Evolutionary conservation across 176 grass and related monocot genomes (phyloP), one percentile per base, ranked within the genome.

Genomic region (Pontederia crassipes): DNA sequence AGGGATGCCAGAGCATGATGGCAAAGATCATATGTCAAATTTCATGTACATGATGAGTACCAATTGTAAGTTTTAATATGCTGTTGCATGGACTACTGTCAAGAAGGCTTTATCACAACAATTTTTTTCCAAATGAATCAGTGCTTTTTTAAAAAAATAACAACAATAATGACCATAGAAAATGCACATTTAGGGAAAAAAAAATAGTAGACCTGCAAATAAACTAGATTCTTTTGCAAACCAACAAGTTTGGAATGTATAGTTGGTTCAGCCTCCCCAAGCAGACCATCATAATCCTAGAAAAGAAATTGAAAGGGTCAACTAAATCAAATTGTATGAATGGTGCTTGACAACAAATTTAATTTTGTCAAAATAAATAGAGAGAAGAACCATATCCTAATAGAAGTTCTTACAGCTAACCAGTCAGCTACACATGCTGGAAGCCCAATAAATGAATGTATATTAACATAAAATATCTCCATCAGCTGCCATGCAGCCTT

Each of bases 401-500:
- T 40, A 40, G 32, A 40, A 40, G 32, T 40, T 40, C 32, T 96
- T 97, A 97, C 92, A 11, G 82, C 87, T 85, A 91, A 91, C 92
- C 92, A 97, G 80, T 97, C 92, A 75, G 91, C 92, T 65, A 97
- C 79, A 54, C 87, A 58, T 81, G 90, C 92, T 55, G 87, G 92
- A 81, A 97, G 92, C 92, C 92, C 90, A 59, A 70, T 78, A 65
- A 79, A 66, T 45, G 90, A 70, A 55, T 80, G 81, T 76, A 82
- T 97, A 74, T 97, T 87, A 66, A 91, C 81, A 88, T 80, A 97
- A 78, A 97, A 97, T 80, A 97, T 97, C 74, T 97, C 92, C 76
- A 97, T 74, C 62, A 97, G 67, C 54, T 97, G 82, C 92, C 92
- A 97, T 8, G 92, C 87, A 40, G 86, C 92, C 78, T 75, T 88